Percentiles rank a stretch among this genome's conserved stretches.
phyloP scores from a whole-genome alignment of 257 asterid genomes.

The Coffea eugenioides region DNA sequence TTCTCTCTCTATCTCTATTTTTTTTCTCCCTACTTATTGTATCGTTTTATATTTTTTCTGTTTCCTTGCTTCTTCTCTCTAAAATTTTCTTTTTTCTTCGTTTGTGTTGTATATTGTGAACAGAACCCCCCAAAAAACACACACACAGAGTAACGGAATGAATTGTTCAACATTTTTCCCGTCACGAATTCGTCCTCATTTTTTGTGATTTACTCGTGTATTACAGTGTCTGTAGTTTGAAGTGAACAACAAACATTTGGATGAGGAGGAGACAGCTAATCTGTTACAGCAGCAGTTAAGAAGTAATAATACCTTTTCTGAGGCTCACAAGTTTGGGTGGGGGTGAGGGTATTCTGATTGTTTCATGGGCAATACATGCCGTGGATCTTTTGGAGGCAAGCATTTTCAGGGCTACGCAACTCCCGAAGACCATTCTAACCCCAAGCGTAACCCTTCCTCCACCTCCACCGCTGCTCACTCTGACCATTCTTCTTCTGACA shows the following conservation, averaged over 20 bases:
- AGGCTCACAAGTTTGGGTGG: slow-evolving; percentile 14
- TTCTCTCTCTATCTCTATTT: neutral
- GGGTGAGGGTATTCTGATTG: slow-evolving; percentile 32
- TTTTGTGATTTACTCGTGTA: neutral
- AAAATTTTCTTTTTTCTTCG: neutral
- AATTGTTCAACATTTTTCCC: neutral
- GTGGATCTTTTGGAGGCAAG: slow-evolving; percentile 77
- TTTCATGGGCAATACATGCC: slow-evolving; percentile 99
- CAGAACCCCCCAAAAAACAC: too few species aligned
- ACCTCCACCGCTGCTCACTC: slow-evolving; percentile 25
- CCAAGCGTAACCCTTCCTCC: slow-evolving; percentile 44
- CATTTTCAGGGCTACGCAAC: slow-evolving; percentile 53
- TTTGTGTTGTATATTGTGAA: neutral
- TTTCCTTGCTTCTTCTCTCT: neutral
- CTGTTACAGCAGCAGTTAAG: neutral
- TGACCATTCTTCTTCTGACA: slow-evolving; percentile 36
- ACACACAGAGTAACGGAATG: neutral
- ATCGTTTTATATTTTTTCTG: neutral
- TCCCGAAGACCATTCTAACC: slow-evolving; percentile 53
- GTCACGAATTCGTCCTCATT: neutral
- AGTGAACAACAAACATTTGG: slow-evolving; percentile 7
- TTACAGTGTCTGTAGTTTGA: slow-evolving; percentile 11
- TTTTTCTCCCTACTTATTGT: too few species aligned
- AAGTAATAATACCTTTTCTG: slow-evolving; percentile 2
- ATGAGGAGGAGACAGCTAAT: slow-evolving; percentile 26